Conservation (phyloP, 805 yeast genomes). For the Monosporozyma unispora region DNA sequence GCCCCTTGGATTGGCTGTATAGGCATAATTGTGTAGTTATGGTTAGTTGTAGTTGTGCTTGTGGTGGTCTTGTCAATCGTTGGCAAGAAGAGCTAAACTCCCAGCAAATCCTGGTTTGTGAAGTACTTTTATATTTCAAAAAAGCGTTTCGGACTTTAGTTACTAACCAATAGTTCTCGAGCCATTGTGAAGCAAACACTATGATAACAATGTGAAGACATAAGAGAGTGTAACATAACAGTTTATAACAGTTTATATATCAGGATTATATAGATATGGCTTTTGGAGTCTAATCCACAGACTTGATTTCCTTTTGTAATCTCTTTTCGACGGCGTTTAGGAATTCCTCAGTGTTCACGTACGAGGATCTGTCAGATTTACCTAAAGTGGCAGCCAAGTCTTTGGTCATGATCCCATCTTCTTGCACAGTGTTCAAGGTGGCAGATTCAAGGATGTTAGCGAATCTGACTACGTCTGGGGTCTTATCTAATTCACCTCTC, state of each 20-base stretch:
- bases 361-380: slow-evolving; percentile 48
- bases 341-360: slow-evolving; percentile 68
- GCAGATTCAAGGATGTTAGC: slow-evolving; percentile 58
- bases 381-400: slow-evolving; percentile 71
- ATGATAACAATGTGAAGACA: no score
- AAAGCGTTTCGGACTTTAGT: background rate
- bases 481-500: slow-evolving; percentile 68
- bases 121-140: background rate
- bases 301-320: slow-evolving; percentile 31
- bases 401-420: slow-evolving; percentile 73
- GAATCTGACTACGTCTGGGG: slow-evolving; percentile 61
- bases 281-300: slow-evolving; percentile 26
- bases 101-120: background rate
- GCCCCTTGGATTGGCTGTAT: slow-evolving; percentile 82
- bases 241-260: background rate
- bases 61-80: background rate
- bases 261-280: no score
- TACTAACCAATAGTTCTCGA: background rate
- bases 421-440: slow-evolving; percentile 62
- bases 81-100: no score
- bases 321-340: slow-evolving; percentile 66
- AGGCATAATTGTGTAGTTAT: slow-evolving; percentile 35
- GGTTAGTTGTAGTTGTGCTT: background rate
- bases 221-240: no score
- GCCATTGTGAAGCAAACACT: background rate